Evolutionary conservation across 1,284 basidiomycete species (phyloP), one percentile per base, ranked within the genome.

Genomic region (Microbotryum intermedium): DNA sequence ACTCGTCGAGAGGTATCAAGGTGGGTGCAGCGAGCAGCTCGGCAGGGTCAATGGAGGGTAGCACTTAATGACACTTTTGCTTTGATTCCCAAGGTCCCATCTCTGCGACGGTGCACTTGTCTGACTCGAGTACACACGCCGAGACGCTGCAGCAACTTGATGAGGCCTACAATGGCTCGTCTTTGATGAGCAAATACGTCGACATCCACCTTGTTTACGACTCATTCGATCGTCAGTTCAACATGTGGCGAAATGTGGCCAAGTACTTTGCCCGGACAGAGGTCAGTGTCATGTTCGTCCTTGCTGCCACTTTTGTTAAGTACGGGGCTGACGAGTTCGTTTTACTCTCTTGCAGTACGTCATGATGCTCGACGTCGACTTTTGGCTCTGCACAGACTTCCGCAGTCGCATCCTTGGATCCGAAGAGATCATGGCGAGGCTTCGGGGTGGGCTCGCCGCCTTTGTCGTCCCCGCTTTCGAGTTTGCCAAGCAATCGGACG

Each of bases 351-450:
- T 21, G 13, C 47, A 67, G 64, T 88, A 82, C 68, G 81, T 90
- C 55, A 87, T 90, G 84, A 87, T 90, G 84, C 82, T 91, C 56
- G 88, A 90, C 73, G 84, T 90, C 62, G 88, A 90, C 72, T 90
- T 91, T 73, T 84, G 81, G 45, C 74, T 87, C 9, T 89, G 87
- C 71, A 89, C 89, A 53, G 82, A 88, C 74, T 87, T 89, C 73
- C 79, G 86, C 57, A 72, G 72, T 23, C 78, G 81, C 11, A 76
- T 88, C 59, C 76, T 77, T 56, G 72, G 70, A 43, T 67, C 64
- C 53, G 55, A 59, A 48, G 71, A 72, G 49, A 72, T 79, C 53
- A 72, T 73, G 70, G 46, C 69, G 56, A 71, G 75, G 61, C 72
- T 85, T 53, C 74, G 76, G 39, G 77, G 76, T 50, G 86, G 85